Evolutionary conservation across 306 rosid species (phyloP), one percentile per base, ranked within the genome.

Genomic region (Lithocarpus polystachyus): DNA sequence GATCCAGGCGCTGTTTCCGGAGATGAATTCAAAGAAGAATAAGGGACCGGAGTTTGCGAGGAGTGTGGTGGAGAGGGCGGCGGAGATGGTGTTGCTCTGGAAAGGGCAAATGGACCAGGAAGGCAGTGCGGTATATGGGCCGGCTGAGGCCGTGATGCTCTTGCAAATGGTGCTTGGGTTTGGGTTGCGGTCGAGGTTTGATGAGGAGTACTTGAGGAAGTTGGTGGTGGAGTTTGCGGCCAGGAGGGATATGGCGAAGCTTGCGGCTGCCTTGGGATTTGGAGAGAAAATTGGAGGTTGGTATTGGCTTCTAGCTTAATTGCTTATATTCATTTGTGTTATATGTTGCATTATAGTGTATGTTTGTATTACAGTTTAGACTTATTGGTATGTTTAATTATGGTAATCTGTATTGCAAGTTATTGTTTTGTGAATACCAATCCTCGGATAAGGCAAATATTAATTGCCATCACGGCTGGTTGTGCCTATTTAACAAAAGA

Each of bases 111-210:
- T 87, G 78, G 93, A 88, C 4, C 76, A 74, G 17, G 80, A 82
- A 1, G 88, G 70, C 37, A 70, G 79, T 5, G 76, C 82, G 35
- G 40, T 84, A 24, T 45, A 83, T 35, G 93, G 91, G 73, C 92
- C 93, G 0, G 97, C 97, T 3, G 97, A 92, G 77, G 91, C 87
- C 0, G 96, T 90, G 53, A 90, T 88, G 95, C 91, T 92, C 84
- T 73, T 92, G 84, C 97, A 92, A 84, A 83, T 89, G 86, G 93
- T 92, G 59, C 83, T 87, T 14, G 90, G 93, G 23, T 90, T 92
- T 31, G 79, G 85, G 51, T 71, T 92, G 64, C 75, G 76, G 33
- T 71, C 68, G 5, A 86, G 77, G 80, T 86, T 89, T 0, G 81
- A 76, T 56, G 87, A 88, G 14, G 87, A 82, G 76, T 90, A 89